Base-by-base conservation (phyloP, 2,329 filamentous ascomycete genomes). In the Pseudogymnoascus sp. region DNA sequence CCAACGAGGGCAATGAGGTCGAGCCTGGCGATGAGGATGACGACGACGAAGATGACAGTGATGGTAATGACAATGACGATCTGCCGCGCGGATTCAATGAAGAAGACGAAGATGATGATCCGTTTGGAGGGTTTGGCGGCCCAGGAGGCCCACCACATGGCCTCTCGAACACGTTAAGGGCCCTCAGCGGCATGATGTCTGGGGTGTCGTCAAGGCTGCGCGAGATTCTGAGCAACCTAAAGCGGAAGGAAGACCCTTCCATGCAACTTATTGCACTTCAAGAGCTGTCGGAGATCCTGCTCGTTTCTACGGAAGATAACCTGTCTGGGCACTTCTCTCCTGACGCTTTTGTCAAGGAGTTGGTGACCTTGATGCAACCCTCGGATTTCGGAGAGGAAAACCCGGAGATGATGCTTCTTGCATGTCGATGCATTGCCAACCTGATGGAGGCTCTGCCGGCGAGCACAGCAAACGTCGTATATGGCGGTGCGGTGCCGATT, bases 291-390 rank as follows among this genome's bases (percentile, higher is more conserved):
- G 92, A 99, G 75, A 87, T 97, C 62, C 80, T 99, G 4, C 80
- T 99, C 31, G 90, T 99, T 38, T 96, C 93, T 10, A 97, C 94
- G 68, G 94, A 99, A 76, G 94, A 99, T 73, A 97, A 95, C 68
- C 82, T 99, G 10, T 91, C 93, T 1, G 94, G 94, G 4, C 91
- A 97, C 71, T 97, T 99, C 74, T 91, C 91, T 0, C 91, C 94
- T 1, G 94, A 99, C 76, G 84, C 90, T 7, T 97, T 94, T 72
- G 91, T 99, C 63, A 97, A 96, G 76, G 94, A 99, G 76, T 80
- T 99, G 61, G 92, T 99, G 59, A 77, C 82, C 11, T 78, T 99
- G 69, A 97, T 99, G 94, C 89, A 95, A 69, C 89, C 91, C 2
- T 91, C 90, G 72, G 91, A 95, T 63, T 86, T 90, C 67, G 82